Evolutionary conservation across 2,329 filamentous ascomycete species (phyloP).

Genomic region (Microdochium trichocladiopsis): DNA sequence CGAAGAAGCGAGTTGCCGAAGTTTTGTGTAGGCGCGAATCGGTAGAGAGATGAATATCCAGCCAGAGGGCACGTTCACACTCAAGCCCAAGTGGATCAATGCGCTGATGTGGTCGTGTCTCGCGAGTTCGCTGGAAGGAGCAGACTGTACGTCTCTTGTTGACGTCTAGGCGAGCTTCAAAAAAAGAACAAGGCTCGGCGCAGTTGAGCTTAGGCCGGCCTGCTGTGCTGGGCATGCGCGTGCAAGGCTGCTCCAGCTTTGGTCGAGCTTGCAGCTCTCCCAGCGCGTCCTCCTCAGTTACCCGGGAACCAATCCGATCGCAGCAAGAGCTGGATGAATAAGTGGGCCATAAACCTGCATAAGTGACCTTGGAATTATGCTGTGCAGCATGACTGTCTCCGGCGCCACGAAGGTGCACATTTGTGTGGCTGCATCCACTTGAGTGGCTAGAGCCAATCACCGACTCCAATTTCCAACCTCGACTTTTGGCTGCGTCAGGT

Average conservation of each 20-base stretch:
- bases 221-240: neutral
- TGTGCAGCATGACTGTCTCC: too few species aligned
- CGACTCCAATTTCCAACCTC: slow-evolving; percentile 20
- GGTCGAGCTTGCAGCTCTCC: neutral
- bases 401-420: neutral
- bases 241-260: neutral
- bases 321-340: neutral
- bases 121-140: neutral
- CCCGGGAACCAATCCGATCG: neutral
- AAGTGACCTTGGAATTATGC: too few species aligned
- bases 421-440: slow-evolving; percentile 1
- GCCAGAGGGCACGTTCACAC: too few species aligned
- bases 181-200: neutral
- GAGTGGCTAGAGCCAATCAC: slow-evolving; percentile 24
- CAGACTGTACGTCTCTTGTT: neutral
- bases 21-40: too few species aligned
- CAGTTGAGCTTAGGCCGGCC: neutral
- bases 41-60: too few species aligned
- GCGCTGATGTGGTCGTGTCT: neutral
- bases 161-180: slow-evolving; percentile 21
- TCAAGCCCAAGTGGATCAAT: too few species aligned
- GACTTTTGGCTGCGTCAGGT: slow-evolving; percentile 7
- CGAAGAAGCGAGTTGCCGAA: neutral
- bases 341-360: too few species aligned
- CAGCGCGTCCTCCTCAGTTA: neutral